Percentiles rank a stretch among this genome's conserved stretches.
These are phyloP conservation scores for Lentinula sp. DNA, from an alignment of 768 basidiomycete species.

Conservation along the genomic window DNA sequence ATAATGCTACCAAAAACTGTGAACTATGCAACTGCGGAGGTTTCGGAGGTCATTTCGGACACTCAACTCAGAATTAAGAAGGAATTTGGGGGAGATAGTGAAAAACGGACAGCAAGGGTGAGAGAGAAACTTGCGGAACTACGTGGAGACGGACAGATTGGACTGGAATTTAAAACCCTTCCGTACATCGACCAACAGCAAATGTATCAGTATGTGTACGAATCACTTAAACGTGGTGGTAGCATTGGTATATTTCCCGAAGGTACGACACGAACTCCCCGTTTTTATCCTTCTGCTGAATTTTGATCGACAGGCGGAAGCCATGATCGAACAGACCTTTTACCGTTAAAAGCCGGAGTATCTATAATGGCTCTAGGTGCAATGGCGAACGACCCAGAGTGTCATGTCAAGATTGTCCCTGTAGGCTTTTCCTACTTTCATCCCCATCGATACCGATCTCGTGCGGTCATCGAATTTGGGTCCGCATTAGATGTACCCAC, in stretches of 20 bases:
- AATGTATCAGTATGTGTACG: conserved; percentile 93
- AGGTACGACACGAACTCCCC: conserved; percentile 41
- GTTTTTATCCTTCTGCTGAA: background rate
- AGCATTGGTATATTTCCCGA: conserved; percentile 98
- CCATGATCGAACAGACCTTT: conserved; percentile 93
- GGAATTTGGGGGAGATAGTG: conserved; percentile 80
- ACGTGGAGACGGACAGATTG: conserved; percentile 45
- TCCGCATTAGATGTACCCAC: conserved; percentile 85
- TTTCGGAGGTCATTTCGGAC: conserved; percentile 85
- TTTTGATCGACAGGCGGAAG: conserved; percentile 69
- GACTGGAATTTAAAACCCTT: conserved; percentile 75
- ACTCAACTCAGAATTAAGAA: conserved; percentile 79
- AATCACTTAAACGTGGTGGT: conserved; percentile 77
- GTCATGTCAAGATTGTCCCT: conserved; percentile 90
- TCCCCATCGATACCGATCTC: conserved; percentile 84
- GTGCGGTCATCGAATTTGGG: conserved; percentile 97
- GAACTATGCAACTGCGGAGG: conserved; percentile 73
- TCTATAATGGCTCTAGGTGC: conserved; percentile 98
- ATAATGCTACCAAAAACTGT: conserved; percentile 81
- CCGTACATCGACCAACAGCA: conserved; percentile 91
- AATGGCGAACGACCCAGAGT: conserved; percentile 83
- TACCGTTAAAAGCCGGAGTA: conserved; percentile 96
- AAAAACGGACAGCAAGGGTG: conserved; percentile 61
- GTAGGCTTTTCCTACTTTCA: conserved; percentile 74
- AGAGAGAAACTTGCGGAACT: conserved; percentile 64